A percentile compares a stretch with the other conserved stretches of the same genome.
Evolutionary conservation across 192 early-diverging fungal genomes (phyloP).

Genomic region (Jimgerdemannia flammicorona): DNA sequence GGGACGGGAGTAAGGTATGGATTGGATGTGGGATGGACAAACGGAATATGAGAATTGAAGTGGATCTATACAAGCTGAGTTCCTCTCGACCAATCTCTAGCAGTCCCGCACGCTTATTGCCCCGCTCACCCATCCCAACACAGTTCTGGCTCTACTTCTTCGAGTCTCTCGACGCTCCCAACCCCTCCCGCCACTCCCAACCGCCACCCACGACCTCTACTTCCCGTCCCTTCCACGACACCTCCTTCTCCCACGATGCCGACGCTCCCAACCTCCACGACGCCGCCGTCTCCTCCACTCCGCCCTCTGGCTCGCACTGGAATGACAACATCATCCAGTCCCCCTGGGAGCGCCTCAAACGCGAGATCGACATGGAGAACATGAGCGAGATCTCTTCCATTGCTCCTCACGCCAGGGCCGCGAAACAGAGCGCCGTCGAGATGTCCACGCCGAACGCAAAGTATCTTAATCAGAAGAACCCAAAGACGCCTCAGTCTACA

Average conservation of each 20-base stretch:
- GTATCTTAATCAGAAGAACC: neutral
- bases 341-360: conserved; percentile 17
- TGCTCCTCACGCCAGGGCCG: neutral
- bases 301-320: neutral
- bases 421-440: conserved; percentile 8
- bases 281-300: neutral
- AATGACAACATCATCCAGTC: neutral
- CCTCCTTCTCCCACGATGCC: neutral
- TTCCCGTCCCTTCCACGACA: neutral
- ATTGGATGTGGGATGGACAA: neutral
- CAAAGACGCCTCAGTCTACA: neutral
- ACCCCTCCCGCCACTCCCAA: neutral
- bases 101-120: too few species aligned
- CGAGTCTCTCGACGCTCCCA: conserved; percentile 13
- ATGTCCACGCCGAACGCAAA: neutral
- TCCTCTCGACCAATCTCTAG: too few species aligned
- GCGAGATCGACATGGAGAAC: conserved; percentile 15
- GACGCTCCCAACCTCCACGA: neutral
- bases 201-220: conserved; percentile 6
- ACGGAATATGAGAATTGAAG: neutral
- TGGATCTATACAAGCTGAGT: too few species aligned
- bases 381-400: conserved; percentile 13
- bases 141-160: conserved; percentile 28
- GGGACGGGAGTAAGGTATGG: conserved; percentile 37
- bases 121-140: neutral